Evolutionary conservation across 225 moss, liverwort and hornwort genomes (phyloP), one percentile per base, ranked within the genome.

Genomic region (Takakia lepidozioides): DNA sequence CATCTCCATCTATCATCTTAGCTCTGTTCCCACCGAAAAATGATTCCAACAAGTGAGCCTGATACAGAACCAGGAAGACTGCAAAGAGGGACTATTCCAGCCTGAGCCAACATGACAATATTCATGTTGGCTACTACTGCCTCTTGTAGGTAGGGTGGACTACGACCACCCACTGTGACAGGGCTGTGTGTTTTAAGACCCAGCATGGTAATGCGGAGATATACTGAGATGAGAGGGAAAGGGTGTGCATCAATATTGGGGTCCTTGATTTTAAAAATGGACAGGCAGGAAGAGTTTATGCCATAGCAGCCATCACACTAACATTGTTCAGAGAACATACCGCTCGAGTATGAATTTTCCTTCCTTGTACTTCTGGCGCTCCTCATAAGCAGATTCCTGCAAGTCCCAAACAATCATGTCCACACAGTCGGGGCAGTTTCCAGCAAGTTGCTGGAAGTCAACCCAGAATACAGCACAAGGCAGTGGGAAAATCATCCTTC

Each of bases 301-400:
- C 18, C 49, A 29, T 14, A 25, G n/a, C 59, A 48, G 22, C 19
- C 48, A 22, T 16, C 30, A 45, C 19, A 44, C 23, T 13, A 10
- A 48, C 14, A 45, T 21, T 2, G 23, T 14, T 13, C 28, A 13
- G 42, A 40, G 26, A 56, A n/a, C 53, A 25, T 70, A 82, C 82
- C 82, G 63, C 63, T 82, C 82, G 51, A 82, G 76, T 37, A 82
- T 82, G 43, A 66, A 82, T 59, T 82, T 82, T 8, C 82, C 82
- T 54, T 82, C 82, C 63, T 82, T 82, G 70, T 73, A 82, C 51
- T 82, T 82, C 70, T 82, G 73, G 27, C 57, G 73, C 54, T 73
- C 67, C 67, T 82, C 82, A 48, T 67, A 73, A 11, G 82, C 82
- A 26, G 73, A 63, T 58, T 82, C 82, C 82, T 82, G 77, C 49